Percentiles rank a stretch among this genome's conserved stretches.
phyloP scores from a whole-genome alignment of 2,329 filamentous ascomycete species.

The Beauveria pseudobassiana region DNA sequence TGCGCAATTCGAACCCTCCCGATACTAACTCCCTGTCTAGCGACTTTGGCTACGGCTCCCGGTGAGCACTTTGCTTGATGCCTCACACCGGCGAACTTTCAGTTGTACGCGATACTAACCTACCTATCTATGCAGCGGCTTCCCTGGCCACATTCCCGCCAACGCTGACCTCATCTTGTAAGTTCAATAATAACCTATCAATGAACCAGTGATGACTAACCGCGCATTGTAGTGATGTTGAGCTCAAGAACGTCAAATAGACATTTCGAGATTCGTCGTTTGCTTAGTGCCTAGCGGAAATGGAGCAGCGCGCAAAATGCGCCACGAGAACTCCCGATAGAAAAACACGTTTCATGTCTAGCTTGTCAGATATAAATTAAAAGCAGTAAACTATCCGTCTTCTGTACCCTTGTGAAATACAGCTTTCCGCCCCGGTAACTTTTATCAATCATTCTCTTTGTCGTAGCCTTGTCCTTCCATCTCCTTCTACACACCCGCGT shows the following conservation, averaged over 20 bases:
- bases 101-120: conserved; percentile 8
- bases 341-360: not conserved
- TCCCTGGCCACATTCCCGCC: conserved; percentile 68
- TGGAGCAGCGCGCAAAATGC: conserved; percentile 2
- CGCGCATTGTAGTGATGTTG: conserved; percentile 48
- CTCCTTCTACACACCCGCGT: conserved; percentile 3
- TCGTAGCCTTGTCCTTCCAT: conserved; percentile 1
- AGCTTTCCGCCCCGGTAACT: not conserved
- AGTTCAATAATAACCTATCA: conserved; percentile 29
- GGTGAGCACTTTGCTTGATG: conserved; percentile 35
- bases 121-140: conserved; percentile 49
- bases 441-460: not conserved
- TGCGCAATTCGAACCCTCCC: not conserved
- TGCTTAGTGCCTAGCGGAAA: not conserved
- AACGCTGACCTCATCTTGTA: conserved; percentile 78
- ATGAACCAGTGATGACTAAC: not conserved
- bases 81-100: not conserved
- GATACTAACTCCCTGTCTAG: conserved; percentile 28
- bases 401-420: not conserved
- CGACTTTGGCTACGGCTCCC: conserved; percentile 57
- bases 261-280: not conserved
- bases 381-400: not conserved
- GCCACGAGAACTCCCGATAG: not conserved
- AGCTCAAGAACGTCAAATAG: conserved; percentile 57
- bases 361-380: not conserved